Evolutionary conservation across 2,329 filamentous ascomycete genomes (phyloP).

Genomic region (Pyrenochaeta sp.): DNA sequence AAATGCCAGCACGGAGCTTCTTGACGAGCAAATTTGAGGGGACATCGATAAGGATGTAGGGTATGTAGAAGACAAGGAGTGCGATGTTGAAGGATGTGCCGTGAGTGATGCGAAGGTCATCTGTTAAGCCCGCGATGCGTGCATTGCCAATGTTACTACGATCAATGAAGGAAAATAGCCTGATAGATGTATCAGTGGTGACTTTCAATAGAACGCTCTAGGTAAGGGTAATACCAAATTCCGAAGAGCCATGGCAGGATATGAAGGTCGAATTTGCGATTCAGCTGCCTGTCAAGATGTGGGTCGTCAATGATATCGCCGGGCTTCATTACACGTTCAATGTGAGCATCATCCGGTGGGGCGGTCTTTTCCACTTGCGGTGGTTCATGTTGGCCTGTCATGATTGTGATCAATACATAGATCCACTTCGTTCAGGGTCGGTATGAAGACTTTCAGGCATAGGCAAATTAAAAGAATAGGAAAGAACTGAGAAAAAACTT

Average conservation of each 20-base stretch:
- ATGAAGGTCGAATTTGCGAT: conserved; percentile 53
- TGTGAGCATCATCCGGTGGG: background rate
- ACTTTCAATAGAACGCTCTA: background rate
- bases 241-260: conserved; percentile 58
- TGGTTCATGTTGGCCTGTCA: background rate
- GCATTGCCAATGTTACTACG: conserved; percentile 55
- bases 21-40: conserved; percentile 54
- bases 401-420: background rate
- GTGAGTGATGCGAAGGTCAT: conserved; percentile 50
- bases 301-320: background rate
- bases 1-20: conserved; percentile 51
- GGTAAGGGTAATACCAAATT: conserved; percentile 44
- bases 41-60: conserved; percentile 54
- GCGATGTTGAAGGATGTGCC: conserved; percentile 54
- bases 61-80: conserved; percentile 56
- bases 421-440: too few species aligned
- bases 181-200: background rate
- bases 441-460: background rate
- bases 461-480: background rate
- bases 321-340: conserved; percentile 4
- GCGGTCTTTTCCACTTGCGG: conserved; percentile 2
- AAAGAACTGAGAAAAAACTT: background rate
- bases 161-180: conserved; percentile 59
- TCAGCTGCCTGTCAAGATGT: conserved; percentile 46
- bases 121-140: conserved; percentile 52